Evolutionary conservation across 345 rosid species (phyloP), one percentile per base, ranked within the genome.

Genomic region (Erysimum cheiranthoides): DNA sequence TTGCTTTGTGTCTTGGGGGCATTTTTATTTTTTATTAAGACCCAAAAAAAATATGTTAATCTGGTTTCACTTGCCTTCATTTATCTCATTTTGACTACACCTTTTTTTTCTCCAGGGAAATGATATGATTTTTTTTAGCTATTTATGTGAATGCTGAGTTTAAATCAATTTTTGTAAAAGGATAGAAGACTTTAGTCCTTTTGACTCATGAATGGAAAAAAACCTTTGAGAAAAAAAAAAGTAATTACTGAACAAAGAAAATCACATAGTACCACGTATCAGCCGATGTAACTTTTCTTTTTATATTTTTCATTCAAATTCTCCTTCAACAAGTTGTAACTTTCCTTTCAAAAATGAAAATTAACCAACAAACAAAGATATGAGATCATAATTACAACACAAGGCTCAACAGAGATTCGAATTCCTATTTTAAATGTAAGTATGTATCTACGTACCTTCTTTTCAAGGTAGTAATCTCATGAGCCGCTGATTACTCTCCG

Each of bases 401-500:
- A 63, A 42, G 4, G 3, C 34, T 31, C 65, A 2, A 18, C n/a
- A 45, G 35, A 70, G 18, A 8, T 43, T 43, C 57, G 45, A 58
- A 58, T 47, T 18, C 10, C 58, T 58, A 58, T 12, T 12, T 34
- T 8, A 13, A 32, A 16, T 47, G 68, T 61, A 50, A 9, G 42
- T 25, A 10, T 38, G 45, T 73, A 59, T 73, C 65, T 73, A 45
- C 54, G 31, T 65, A 56, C 56, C 63, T 32, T 73, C 61, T 18
- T 36, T 35, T 32, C 14, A 65, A 39, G 47, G 76, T 7, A 79
- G 81, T 58, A 79, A 72, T 80, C 89, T 85, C 27, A 92, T 81
- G 56, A 81, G 75, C 45, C 85, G 83, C 50, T 84, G 74, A 46
- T 70, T 71, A 71, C 83, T 83, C 68, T 87, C 87, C 3, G 84